Percentiles rank a stretch among this genome's conserved stretches.
Conservation (phyloP, 2,329 filamentous ascomycete species). For the Cercospora nicotianae region DNA sequence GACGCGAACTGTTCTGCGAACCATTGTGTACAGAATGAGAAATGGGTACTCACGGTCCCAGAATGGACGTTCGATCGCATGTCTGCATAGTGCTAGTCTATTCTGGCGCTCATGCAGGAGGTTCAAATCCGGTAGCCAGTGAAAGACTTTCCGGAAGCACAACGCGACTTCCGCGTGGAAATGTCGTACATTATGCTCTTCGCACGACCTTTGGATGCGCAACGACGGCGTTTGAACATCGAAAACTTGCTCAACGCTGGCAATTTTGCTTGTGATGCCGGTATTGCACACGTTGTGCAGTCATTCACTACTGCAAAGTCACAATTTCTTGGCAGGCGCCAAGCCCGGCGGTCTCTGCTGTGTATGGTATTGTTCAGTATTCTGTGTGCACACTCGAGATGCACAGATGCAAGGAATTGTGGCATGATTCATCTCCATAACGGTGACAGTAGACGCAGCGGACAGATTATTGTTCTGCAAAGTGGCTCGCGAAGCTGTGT, state of each 20-base stretch:
- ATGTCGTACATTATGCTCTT: slow-evolving; percentile 8
- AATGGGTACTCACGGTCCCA: neutral
- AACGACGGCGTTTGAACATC: slow-evolving; percentile 3
- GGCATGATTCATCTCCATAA: neutral
- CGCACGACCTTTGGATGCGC: slow-evolving; percentile 7
- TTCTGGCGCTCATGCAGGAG: slow-evolving; percentile 4
- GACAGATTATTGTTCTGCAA: neutral
- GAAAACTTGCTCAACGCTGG: slow-evolving; percentile 1
- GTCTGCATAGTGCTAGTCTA: slow-evolving; percentile 10
- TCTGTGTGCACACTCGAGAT: neutral
- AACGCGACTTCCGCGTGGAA: slow-evolving; percentile 4
- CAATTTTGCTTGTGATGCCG: slow-evolving; percentile 12
- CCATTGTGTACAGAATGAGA: slow-evolving; percentile 2
- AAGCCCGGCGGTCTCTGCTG: neutral
- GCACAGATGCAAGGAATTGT: neutral
- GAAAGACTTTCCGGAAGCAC: neutral
- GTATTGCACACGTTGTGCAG: slow-evolving; percentile 4
- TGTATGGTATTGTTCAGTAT: neutral
- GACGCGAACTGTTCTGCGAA: slow-evolving; percentile 8
- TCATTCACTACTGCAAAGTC: neutral
- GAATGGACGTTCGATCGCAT: neutral
- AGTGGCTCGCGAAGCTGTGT: neutral
- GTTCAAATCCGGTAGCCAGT: slow-evolving; percentile 1
- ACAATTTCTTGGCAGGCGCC: neutral
- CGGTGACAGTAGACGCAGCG: neutral